These are phyloP conservation scores for Penicillium antarcticum DNA, from an alignment of 495 filamentous ascomycete genomes.

Conservation along the genomic window DNA sequence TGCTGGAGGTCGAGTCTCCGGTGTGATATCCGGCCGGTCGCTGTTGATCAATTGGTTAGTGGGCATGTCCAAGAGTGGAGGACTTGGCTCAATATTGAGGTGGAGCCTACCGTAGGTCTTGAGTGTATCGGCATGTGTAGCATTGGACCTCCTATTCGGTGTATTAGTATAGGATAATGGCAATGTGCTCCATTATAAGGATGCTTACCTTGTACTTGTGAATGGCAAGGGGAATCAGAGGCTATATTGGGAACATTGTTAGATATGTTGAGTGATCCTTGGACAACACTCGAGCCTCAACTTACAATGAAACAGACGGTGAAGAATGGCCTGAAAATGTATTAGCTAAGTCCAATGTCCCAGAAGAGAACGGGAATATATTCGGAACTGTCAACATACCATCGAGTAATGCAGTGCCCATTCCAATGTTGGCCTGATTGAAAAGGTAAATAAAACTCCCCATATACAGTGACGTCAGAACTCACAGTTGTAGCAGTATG, in stretches of 20 bases:
- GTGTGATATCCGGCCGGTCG: conserved; percentile 46
- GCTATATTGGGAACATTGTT: conserved; percentile 24
- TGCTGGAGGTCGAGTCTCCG: conserved; percentile 36
- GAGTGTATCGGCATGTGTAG: conserved; percentile 50
- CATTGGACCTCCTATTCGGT: conserved; percentile 46
- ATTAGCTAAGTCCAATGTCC: conserved; percentile 9
- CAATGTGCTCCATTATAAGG: neutral
- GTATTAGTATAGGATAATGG: conserved; percentile 11
- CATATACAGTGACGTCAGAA: conserved; percentile 1
- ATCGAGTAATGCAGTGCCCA: conserved; percentile 49
- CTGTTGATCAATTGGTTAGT: conserved; percentile 14
- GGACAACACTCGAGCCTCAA: neutral
- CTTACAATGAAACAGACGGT: conserved; percentile 55
- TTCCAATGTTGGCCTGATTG: conserved; percentile 47
- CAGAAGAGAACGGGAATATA: too few species aligned
- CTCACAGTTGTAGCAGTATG: conserved; percentile 55
- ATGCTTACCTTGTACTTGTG: conserved; percentile 48
- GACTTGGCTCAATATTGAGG: neutral
- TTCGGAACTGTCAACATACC: conserved; percentile 29
- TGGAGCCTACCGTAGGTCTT: conserved; percentile 47
- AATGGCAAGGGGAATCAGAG: conserved; percentile 45
- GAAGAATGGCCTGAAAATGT: conserved; percentile 44
- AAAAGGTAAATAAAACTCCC: neutral
- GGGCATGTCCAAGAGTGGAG: neutral
- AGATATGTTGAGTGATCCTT: conserved; percentile 1